Evolutionary conservation across 192 early-diverging fungal species (phyloP), one percentile per base, ranked within the genome.

Genomic region (Lobosporangium transversale): DNA sequence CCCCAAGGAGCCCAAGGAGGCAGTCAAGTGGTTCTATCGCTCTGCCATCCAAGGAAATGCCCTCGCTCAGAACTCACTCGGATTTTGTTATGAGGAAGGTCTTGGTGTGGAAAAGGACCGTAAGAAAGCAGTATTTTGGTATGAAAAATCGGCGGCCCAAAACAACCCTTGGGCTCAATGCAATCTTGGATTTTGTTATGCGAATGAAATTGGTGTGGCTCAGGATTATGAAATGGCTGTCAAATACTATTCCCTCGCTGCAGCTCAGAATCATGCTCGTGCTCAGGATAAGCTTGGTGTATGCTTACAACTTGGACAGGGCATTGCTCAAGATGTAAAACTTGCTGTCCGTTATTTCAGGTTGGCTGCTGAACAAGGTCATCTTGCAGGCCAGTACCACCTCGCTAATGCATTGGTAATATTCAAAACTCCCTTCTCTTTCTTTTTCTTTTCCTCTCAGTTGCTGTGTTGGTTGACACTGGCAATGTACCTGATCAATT

Each of bases 101-200:
- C 59, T 88, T 1, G 92, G 92, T 4, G 82, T 85, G 14, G 68
- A 81, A 49, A 80, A 81, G 59, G 70, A 81, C 60, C 44, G 71
- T 18, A 52, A 75, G 29, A 82, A 88, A 64, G 87, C 91, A 7
- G 68, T 89, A 20, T 73, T 82, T 33, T 80, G 89, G 63, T 82
- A 90, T 53, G 78, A 85, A 30, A 61, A 79, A 26, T 87, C 91
- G 1, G 89, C 91, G 1, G 75, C 86, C 24, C 70, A 83, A 51
- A 88, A 90, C 31, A 89, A 92, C 68, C 88, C 91, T 4, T 91
- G 89, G 88, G 90, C 92, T 10, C 90, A 93, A 54, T 90, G 88
- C 80, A 91, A 90, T 60, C 80, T 91, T 23, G 92, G 89, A 2
- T 90, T 82, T 61, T 91, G 89, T 59, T 84, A 91, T 37, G 86